Base-by-base conservation (phyloP, 2,329 filamentous ascomycete genomes). In the Colletotrichum coccodes region DNA sequence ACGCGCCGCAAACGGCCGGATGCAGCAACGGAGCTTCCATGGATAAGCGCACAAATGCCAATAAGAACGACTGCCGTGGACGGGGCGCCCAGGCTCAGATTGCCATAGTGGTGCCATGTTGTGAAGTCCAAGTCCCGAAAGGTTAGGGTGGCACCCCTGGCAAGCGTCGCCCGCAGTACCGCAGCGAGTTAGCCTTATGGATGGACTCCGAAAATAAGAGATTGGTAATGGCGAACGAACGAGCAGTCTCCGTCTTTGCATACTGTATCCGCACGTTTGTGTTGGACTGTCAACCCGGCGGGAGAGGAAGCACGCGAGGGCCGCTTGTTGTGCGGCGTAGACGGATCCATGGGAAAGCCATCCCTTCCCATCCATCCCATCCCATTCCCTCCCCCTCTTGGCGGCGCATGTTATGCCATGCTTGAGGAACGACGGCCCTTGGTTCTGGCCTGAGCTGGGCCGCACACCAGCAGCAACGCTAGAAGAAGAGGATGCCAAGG, bases 91-190 rank as follows among this genome's bases (percentile, higher is more conserved):
- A 56, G 44, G 54, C 34, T 54, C 60, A 60, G 65, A 56, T 54
- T 64, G 65, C 52, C 63, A 61, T 62, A 50, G 57, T 68, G 64
- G 63, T 70, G 67, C 63, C 44, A 58, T 68, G 58, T 68, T 68
- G 57, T 58, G 28, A 58, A 36, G 50, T 34, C 47, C 64, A 68
- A 56, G 40, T 68, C 62, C 65, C 65, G 65, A 65, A 68, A 60
- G 56, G 47, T 52, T 38, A 65, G 47, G 38, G 54, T 50, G 40
- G 42, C 14, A 8, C 26, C 46, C 67, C 50, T 36, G 63, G 36
- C 58, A 61, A 68, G 63, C 50, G 62, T 68, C 64, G 62, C 50
- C 46, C 52, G 56, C 56, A 66, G 53, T 60, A 56, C 66, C 66
- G 62, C 56, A 67, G 63, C 52, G 23, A 63, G 57, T 70, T 61